phyloP scores from a whole-genome alignment of 805 yeast species.

The Saccharomycopsis oosterbeekiorum region DNA sequence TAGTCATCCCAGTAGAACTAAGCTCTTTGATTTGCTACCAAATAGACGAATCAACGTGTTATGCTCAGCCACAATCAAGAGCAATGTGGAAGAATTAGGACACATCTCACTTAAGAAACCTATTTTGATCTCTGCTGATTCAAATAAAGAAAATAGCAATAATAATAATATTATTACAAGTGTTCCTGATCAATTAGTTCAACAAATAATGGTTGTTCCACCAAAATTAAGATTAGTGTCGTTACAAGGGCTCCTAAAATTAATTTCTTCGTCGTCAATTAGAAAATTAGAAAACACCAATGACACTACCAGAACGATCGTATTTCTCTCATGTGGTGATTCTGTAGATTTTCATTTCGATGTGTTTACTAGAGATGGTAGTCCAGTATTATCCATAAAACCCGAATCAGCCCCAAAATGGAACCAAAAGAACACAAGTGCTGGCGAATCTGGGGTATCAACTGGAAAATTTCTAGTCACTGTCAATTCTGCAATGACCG shows the following conservation, averaged over 20 bases:
- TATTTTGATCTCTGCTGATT: slow-evolving; percentile 43
- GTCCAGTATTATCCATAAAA: slow-evolving; percentile 23
- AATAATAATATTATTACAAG: slow-evolving; percentile 23
- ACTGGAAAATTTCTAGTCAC: background rate
- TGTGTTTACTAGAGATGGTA: slow-evolving; percentile 56
- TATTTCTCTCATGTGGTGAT: slow-evolving; percentile 89
- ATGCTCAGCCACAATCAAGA: slow-evolving; percentile 91
- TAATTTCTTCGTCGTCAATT: slow-evolving; percentile 29
- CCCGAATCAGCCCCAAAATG: slow-evolving; percentile 22
- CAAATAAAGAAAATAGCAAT: slow-evolving; percentile 21
- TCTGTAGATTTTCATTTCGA: slow-evolving; percentile 91
- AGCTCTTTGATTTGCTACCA: slow-evolving; percentile 38
- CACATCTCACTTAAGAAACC: slow-evolving; percentile 67
- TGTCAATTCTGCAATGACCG: slow-evolving; percentile 27
- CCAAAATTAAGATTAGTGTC: slow-evolving; percentile 86
- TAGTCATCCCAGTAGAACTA: slow-evolving; percentile 19
- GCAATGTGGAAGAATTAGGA: slow-evolving; percentile 71
- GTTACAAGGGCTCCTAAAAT: slow-evolving; percentile 54
- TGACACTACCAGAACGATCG: slow-evolving; percentile 43
- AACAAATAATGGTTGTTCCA: slow-evolving; percentile 76
- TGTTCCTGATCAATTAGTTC: slow-evolving; percentile 88
- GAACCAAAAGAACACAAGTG: slow-evolving; percentile 25
- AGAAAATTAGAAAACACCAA: slow-evolving; percentile 11
- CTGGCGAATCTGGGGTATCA: background rate
- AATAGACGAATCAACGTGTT: slow-evolving; percentile 61